Evolutionary conservation across 345 rosid species (phyloP), one percentile per base, ranked within the genome.

Genomic region (Gossypium bickii): DNA sequence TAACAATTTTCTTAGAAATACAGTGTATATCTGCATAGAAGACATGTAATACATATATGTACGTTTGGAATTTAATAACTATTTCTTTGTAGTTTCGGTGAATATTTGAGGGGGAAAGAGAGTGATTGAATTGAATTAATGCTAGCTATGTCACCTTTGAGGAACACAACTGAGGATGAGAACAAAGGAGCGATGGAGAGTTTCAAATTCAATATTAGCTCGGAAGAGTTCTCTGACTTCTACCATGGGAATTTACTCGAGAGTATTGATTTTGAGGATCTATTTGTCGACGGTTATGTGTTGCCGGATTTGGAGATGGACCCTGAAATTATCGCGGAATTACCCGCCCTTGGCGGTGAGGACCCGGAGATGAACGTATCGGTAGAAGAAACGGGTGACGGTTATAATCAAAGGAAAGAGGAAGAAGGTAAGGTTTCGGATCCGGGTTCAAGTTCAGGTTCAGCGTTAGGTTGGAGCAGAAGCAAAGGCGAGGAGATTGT

Each of bases 281-380:
- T 94, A 78, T 92, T 94, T 38, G 62, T 62, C 47, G 92, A 82
- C 22, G 89, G 82, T 12, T 93, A 87, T 59, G 77, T 74, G 67
- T 70, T 88, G 29, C 93, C 92, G 2, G 96, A 87, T 63, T 79
- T 90, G 92, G 97, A 92, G 82, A 79, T 89, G 79, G 94, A 83
- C 73, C 80, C 85, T 1, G 97, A 90, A 72, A 80, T 89, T 67
- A 82, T 90, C 8, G 87, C 87, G 1, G 97, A 90, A 41, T 84
- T 84, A 75, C 85, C 92, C 48, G 70, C 80, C 12, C 55, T 85
- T 29, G 82, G 87, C 2, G 82, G 86, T 3, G 93, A 88, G 72
- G 93, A 92, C 34, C 85, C 84, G 12, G 89, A 89, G 55, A 61
- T 71, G 55, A 81, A 82, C 77, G 66, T 79, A 2, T 85, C 87